phyloP scores from a whole-genome alignment of 2,329 filamentous ascomycete species.

The Domatiomyces catenatus region DNA sequence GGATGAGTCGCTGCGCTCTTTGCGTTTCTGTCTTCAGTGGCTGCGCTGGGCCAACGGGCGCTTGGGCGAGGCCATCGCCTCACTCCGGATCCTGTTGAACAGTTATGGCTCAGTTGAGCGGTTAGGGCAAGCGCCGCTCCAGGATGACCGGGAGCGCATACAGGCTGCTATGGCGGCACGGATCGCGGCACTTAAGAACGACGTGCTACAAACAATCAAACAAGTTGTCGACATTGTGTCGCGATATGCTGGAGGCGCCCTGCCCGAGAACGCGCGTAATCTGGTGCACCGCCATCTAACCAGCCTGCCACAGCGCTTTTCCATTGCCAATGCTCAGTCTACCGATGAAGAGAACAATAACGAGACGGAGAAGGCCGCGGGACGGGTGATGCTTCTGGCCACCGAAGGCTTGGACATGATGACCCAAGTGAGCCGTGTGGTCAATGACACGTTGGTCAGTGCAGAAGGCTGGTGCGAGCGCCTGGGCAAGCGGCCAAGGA shows the following conservation, averaged over 20 bases:
- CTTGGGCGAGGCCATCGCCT: slow-evolving; percentile 58
- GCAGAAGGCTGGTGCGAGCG: slow-evolving; percentile 84
- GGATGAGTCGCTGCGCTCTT: slow-evolving; percentile 65
- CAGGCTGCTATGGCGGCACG: slow-evolving; percentile 39
- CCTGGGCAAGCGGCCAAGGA: slow-evolving; percentile 37
- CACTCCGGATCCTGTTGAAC: slow-evolving; percentile 59
- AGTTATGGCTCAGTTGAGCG: slow-evolving; percentile 49
- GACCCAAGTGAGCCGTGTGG: slow-evolving; percentile 70
- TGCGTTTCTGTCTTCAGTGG: slow-evolving; percentile 73
- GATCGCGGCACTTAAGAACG: slow-evolving; percentile 52
- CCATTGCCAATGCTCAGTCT: slow-evolving; percentile 46
- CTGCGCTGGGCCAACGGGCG: slow-evolving; percentile 69
- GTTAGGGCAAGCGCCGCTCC: slow-evolving; percentile 19
- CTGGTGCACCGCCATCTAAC: slow-evolving; percentile 74
- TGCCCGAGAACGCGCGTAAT: slow-evolving; percentile 73
- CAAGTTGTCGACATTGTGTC: slow-evolving; percentile 73
- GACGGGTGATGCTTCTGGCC: slow-evolving; percentile 69
- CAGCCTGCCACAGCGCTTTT: slow-evolving; percentile 70
- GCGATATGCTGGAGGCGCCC: slow-evolving; percentile 74
- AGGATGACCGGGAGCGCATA: slow-evolving; percentile 26
- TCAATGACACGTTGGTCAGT: slow-evolving; percentile 77
- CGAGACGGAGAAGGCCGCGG: slow-evolving; percentile 40
- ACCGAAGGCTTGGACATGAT: slow-evolving; percentile 91
- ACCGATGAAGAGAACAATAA: slow-evolving; percentile 24
- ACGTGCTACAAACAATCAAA: slow-evolving; percentile 65